Evolutionary conservation across 2,329 filamentous ascomycete genomes (phyloP).

Genomic region (Fusarium kyushuense): DNA sequence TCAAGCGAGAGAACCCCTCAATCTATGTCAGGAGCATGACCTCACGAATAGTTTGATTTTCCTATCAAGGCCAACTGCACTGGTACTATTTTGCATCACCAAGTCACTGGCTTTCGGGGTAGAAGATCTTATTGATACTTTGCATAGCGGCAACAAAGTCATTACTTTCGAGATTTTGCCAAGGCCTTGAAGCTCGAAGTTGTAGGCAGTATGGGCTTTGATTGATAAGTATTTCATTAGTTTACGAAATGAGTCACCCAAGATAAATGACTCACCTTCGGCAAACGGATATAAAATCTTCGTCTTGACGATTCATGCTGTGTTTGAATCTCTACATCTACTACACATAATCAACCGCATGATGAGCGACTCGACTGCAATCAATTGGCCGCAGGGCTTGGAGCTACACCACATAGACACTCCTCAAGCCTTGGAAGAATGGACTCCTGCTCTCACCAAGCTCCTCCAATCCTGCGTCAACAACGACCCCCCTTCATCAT

Average conservation of each 20-base stretch:
- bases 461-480: constrained; percentile 5
- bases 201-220: too few relatives aligned
- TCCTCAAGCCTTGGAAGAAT: neutral
- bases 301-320: rapidly evolving
- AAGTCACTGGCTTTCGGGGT: too few relatives aligned
- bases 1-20: too few relatives aligned
- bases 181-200: too few relatives aligned
- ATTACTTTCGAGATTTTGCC: too few relatives aligned
- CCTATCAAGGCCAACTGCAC: too few relatives aligned
- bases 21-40: too few relatives aligned
- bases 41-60: too few relatives aligned
- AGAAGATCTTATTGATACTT: too few relatives aligned
- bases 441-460: neutral
- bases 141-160: too few relatives aligned
- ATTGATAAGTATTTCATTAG: neutral
- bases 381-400: neutral
- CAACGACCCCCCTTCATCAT: constrained; percentile 3
- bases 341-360: neutral
- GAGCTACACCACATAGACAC: neutral
- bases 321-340: too few relatives aligned
- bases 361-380: neutral
- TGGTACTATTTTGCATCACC: too few relatives aligned
- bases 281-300: neutral
- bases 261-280: neutral
- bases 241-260: neutral